Conservation (phyloP, 106 monocot species). For the Phalaenopsis aphrodite region DNA sequence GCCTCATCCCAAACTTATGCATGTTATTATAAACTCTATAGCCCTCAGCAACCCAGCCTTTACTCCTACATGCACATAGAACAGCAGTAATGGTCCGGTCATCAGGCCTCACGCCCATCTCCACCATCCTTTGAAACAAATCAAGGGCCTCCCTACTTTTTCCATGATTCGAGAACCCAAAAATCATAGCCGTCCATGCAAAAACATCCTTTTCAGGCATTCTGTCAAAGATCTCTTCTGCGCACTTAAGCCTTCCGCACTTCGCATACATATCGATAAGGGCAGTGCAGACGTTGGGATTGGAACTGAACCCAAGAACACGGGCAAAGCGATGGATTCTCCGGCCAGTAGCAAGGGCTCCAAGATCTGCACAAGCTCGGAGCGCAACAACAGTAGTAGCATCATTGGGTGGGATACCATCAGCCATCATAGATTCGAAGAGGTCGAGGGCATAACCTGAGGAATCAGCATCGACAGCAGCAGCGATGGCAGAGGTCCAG, state of each 20-base stretch:
- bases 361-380: constrained; percentile 12
- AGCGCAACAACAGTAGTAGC: constrained; percentile 11
- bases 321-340: constrained; percentile 2
- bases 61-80: constrained; percentile 37
- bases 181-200: constrained; percentile 31
- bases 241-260: constrained; percentile 14
- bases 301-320: constrained; percentile 4
- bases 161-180: constrained; percentile 38
- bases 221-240: constrained; percentile 7
- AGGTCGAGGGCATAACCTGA: constrained; percentile 4
- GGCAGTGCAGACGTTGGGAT: constrained; percentile 13
- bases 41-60: constrained; percentile 33
- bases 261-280: constrained; percentile 17
- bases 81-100: constrained; percentile 30
- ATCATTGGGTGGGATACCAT: constrained; percentile 5
- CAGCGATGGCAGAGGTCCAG: constrained; percentile 14
- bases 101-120: constrained; percentile 19
- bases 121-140: constrained; percentile 31
- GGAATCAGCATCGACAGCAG: constrained; percentile 5
- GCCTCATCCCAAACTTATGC: constrained; percentile 20
- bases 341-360: constrained; percentile 11
- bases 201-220: constrained; percentile 7
- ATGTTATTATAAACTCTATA: constrained; percentile 36
- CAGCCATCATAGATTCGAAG: constrained; percentile 15
- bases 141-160: constrained; percentile 32